Base-by-base conservation (phyloP, 352 stramenopile genomes). In the Pythium monospermum region DNA sequence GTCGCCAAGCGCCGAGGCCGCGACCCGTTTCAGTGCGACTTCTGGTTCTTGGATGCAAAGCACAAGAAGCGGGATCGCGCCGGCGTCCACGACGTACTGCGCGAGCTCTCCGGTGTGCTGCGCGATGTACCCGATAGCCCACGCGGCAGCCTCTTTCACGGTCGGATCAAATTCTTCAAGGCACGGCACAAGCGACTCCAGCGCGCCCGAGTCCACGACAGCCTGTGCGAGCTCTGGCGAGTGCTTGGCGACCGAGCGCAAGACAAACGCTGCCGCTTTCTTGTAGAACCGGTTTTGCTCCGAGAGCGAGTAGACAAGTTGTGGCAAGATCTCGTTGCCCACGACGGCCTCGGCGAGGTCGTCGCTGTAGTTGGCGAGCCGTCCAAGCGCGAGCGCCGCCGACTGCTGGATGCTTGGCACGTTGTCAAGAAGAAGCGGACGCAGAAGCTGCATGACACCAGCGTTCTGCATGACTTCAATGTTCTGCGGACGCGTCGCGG, bases 391-490 rank as follows among this genome's bases (percentile, higher is more conserved):
- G 25, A 98, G 60, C 2, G 92, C 92, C 19, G 92, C 93, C 8
- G 90, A 97, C 53, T 98, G 93, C 65, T 98, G 93, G 56, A 98
- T 97, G 54, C 86, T 97, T 12, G 91, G 90, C 19, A 98, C 93
- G 61, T 98, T 98, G 62, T 98, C 93, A 3, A 98, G 72, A 15
- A 98, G 66, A 15, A 98, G 72, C 31, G 93, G 93, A 15, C 91
- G 83, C 31, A 98, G 68, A 22, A 98, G 57, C 57, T 98, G 91
- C 92, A 98, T 97, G 31, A 97, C 93, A 23, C 93, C 93, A 8
- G 92, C 92, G 52, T 98, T 98, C 49, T 98, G 89, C 91, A 98
- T 97, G 39, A 98, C 87, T 55, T 98, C 92, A 48, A 98, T 98
- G 63, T 98, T 98, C 69, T 98, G 91, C 38, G 93, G 91, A 22